Base-by-base conservation (phyloP, 306 rosid genomes). In the Chamaecrista fasciculata region DNA sequence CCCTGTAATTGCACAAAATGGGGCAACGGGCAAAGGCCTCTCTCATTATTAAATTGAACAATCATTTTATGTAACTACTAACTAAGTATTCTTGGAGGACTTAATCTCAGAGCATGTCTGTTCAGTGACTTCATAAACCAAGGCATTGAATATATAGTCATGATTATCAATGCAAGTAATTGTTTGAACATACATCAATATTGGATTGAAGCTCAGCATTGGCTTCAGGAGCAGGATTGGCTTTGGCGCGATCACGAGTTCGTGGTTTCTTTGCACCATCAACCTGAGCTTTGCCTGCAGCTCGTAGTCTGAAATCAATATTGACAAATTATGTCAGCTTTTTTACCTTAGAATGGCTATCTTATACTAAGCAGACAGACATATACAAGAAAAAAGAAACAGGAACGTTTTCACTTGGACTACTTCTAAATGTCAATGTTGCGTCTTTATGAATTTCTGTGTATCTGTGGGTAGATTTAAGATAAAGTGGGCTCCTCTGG, bases 121-220 rank as follows among this genome's bases (percentile, higher is more conserved):
- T 36, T 59, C 46, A 74, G 72, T 56, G 48, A 23, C 33, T 33
- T 50, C 42, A 29, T 49, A 52, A 72, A 46, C 34, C 60, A 44
- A 63, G 62, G 23, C 55, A 50, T 48, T 11, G 52, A 57, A 48
- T 28, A 34, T 25, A 25, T 11, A 46, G 36, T 39, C 11, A 36
- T 11, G 33, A 69, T 48, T 31, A 71, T 48, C 53, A 34, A 56
- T 65, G 73, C 57, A 61, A 56, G 75, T 29, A 47, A 50, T 21
- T 62, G 39, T 50, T 51, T 51, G 15, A 19, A 87, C 96, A 46
- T 87, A 92, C 98, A 67, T 92, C 96, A 24, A 92, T 81, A 78
- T 89, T 92, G 67, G 85, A 80, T 80, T 89, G 95, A 73, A 89
- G 92, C 74, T 92, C 98, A 0, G 98, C 96, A 34, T 92, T 92